Evolutionary conservation across 2,329 filamentous ascomycete genomes (phyloP), one percentile per base, ranked within the genome.

Genomic region (Aureobasidium sp.): DNA sequence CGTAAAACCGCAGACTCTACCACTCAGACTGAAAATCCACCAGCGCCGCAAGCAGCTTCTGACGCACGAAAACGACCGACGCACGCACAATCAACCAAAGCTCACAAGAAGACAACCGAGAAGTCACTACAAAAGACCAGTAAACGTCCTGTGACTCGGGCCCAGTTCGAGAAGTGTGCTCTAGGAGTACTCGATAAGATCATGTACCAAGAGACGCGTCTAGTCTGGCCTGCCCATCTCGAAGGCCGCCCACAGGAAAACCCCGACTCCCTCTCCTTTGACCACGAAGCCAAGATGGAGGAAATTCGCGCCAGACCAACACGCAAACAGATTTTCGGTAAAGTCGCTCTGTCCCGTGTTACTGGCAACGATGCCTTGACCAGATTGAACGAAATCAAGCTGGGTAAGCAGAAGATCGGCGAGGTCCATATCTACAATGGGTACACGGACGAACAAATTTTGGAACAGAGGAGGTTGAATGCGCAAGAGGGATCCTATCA

Each of bases 221-320:
- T 20, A 37, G 1, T 8, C 12, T 47, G 29, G 41, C 53, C 39
- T 25, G 8, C 20, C 31, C 29, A 47, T 3, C 25, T 58, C 12
- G 5, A 59, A 37, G 2, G 11, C 44, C 15, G n/a, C 29, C 25
- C 20, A 27, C 11, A 44, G 4, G 8, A 17, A 17, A 11, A 48
- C 14, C 25, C 39, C 20, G 17, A 47, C 39, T 17, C 45, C 17
- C 14, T 41, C 25, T 25, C 15, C 31, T 27, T 37, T 29, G n/a
- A 48, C 17, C 27, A 29, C 45, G 42, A 55, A 56, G 20, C 42
- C 20, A 34, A 53, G n/a, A 47, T 41, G 51, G 39, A 45, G 27
- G 85, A 83, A 74, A 82, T 73, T 62, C 64, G 64, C 31, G 58
- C 63, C 15, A 70, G 76, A 1, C 73, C 73, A 3, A 71, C 69